Base-by-base conservation (phyloP, 257 asterid species). In the Ocimum tenuiflorum region DNA sequence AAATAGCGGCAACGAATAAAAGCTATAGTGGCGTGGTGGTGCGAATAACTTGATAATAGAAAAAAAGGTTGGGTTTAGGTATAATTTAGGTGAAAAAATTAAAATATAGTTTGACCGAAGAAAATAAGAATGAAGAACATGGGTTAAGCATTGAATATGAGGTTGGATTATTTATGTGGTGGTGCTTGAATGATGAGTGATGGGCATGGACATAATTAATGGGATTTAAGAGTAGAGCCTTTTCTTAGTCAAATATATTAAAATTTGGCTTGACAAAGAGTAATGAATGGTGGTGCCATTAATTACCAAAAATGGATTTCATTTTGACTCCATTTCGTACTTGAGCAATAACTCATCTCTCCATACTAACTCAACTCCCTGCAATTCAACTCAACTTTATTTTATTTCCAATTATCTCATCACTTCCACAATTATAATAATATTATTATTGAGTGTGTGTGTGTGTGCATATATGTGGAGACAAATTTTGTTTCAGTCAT, bases 121-220 rank as follows among this genome's bases (percentile, higher is more conserved):
- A 19, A 23, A 69, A 27, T 27, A 63, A 22, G 24, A 63, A 48
- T 54, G 50, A 74, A 74, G 79, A 72, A 71, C 70, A 66, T 74
- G 77, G 73, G 69, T 55, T 67, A 1, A 67, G 77, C 77, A 31
- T 43, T 27, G 79, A 72, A 71, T 65, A 66, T 74, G 77, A 70
- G 69, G 47, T 67, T 31, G 62, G 77, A 73, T 65, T 2, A 27
- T 27, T 27, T 27, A 27, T 27, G 31, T n/a, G n/a, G n/a, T n/a
- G n/a, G n/a, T n/a, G n/a, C n/a, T n/a, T 27, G 31, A 27, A 27
- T 27, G 31, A 27, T 27, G 31, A 27, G 31, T 27, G 31, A 27
- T 27, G 73, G 67, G 73, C 33, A 31, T 27, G 58, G 35, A 54
- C 65, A 67, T 70, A 55, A 60, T 56, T 69, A 18, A 27, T 4